Conservation (phyloP, 495 filamentous ascomycete species). For the Glarea lozoyensis region DNA sequence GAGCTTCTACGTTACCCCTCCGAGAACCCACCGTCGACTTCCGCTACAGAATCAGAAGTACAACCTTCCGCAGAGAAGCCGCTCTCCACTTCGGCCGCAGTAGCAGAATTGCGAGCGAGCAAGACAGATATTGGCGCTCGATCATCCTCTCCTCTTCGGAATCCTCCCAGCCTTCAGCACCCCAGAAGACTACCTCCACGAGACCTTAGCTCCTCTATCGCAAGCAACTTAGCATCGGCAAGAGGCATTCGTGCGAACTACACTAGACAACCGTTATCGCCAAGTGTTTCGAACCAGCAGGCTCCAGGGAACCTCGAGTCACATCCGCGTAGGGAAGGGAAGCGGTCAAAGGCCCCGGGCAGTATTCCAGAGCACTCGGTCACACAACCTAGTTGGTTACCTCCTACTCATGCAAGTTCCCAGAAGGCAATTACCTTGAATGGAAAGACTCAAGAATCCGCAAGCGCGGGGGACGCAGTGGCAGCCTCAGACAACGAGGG, state of each 20-base stretch:
- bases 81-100: slow-evolving; percentile 19
- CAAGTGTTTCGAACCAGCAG: slow-evolving; percentile 65
- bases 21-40: slow-evolving; percentile 40
- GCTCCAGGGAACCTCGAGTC: slow-evolving; percentile 63
- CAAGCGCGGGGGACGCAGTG: slow-evolving; percentile 16
- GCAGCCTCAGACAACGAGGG: slow-evolving; percentile 52
- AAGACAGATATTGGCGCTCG: slow-evolving; percentile 24
- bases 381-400: slow-evolving; percentile 32
- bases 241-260: slow-evolving; percentile 71
- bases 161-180: slow-evolving; percentile 25
- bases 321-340: slow-evolving; percentile 38
- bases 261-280: slow-evolving; percentile 52
- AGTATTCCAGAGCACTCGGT: slow-evolving; percentile 24
- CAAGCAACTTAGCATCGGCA: slow-evolving; percentile 82
- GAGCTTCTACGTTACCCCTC: slow-evolving; percentile 64
- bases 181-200: slow-evolving; percentile 45
- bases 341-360: slow-evolving; percentile 28
- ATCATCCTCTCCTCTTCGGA: slow-evolving; percentile 35
- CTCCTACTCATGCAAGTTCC: slow-evolving; percentile 24
- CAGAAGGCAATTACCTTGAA: slow-evolving; percentile 18
- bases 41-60: slow-evolving; percentile 15
- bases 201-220: slow-evolving; percentile 75
- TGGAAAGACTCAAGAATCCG: slow-evolving; percentile 12
- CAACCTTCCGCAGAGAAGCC: slow-evolving; percentile 21
- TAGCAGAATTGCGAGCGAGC: slow-evolving; percentile 20